Base-by-base conservation (phyloP, 176 grass and related monocot genomes). In the Oryza rufipogon region DNA sequence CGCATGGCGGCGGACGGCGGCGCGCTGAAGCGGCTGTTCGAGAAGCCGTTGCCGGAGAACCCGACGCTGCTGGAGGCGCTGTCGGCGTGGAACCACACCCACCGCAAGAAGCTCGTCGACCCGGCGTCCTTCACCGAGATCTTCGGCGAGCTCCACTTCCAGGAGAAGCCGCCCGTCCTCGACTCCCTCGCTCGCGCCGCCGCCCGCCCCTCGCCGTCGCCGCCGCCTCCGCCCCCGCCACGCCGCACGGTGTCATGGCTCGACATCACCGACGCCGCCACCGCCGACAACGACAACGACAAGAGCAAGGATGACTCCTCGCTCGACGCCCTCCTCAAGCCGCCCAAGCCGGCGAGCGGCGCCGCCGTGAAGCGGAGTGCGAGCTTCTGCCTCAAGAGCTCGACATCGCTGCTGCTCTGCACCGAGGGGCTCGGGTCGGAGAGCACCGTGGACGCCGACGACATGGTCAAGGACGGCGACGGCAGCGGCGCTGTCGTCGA, bases 121-220 rank as follows among this genome's bases (percentile, higher is more conserved):
- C 72, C 81, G 47, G 22, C 84, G 3, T 88, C 91, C 79, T 85
- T 99, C 86, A 96, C 97, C 8, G 97, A 99, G 93, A 90, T 99
- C 79, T 94, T 99, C 83, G 96, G 96, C 30, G 94, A 97, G 78
- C 91, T 97, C 67, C 94, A 97, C 87, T 97, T 97, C 79, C 82
- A 90, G 2, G 94, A 97, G 75, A 90, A 86, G 34, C 86, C 83
- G 44, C 34, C 34, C 34, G 34, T 36, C 7, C 52, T 44, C 14
- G 7, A 68, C 20, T 38, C 36, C 36, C 39, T 67, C 2, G 58
- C 80, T 32, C 30, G 30, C 52, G 17, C 80, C 4, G 20, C 41
- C 39, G 5, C 16, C 41, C 49, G 49, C 16, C 58, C 58, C 58
- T 63, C 58, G 58, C 66, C 58, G 60, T 36, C 60, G 3, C 23